A percentile compares a stretch with the other conserved stretches of the same genome.
phyloP scores from a whole-genome alignment of 2,329 filamentous ascomycete genomes.

The Beauveria asiatica region DNA sequence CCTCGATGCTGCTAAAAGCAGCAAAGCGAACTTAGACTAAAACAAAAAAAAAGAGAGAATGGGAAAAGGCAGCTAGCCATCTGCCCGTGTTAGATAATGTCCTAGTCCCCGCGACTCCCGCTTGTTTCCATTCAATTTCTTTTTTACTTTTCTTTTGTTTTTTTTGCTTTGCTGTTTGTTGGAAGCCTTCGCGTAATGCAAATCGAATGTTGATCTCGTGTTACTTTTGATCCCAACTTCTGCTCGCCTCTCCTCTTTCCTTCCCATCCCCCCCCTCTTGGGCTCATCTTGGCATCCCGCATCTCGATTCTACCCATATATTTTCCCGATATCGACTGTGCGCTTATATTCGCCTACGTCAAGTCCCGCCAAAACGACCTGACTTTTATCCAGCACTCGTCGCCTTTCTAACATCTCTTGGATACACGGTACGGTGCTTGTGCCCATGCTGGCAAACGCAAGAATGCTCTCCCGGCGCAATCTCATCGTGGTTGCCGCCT shows the following conservation, averaged over 20 bases:
- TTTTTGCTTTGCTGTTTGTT: neutral
- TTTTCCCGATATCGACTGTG: too few species aligned
- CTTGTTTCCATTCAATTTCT: neutral
- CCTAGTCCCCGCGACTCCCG: neutral
- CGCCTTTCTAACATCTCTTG: neutral
- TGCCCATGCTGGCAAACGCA: constrained; percentile 13
- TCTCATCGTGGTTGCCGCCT: constrained; percentile 19
- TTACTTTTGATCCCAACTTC: neutral
- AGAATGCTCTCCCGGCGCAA: constrained; percentile 23
- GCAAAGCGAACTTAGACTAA: neutral
- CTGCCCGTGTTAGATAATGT: too few species aligned
- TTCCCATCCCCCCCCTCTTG: neutral
- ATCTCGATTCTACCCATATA: neutral
- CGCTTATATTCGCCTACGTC: neutral
- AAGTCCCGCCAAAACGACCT: neutral
- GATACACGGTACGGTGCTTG: neutral
- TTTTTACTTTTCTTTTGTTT: neutral
- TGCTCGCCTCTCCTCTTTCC: neutral
- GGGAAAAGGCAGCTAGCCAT: too few species aligned
- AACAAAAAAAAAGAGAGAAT: neutral
- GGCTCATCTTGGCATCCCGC: neutral
- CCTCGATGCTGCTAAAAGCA: neutral
- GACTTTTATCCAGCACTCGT: neutral
- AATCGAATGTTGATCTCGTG: neutral
- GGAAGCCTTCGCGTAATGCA: neutral